Percentiles rank a stretch among this genome's conserved stretches.
Evolutionary conservation across 805 yeast genomes (phyloP).

Genomic region (Metschnikowia noctiluminum): DNA sequence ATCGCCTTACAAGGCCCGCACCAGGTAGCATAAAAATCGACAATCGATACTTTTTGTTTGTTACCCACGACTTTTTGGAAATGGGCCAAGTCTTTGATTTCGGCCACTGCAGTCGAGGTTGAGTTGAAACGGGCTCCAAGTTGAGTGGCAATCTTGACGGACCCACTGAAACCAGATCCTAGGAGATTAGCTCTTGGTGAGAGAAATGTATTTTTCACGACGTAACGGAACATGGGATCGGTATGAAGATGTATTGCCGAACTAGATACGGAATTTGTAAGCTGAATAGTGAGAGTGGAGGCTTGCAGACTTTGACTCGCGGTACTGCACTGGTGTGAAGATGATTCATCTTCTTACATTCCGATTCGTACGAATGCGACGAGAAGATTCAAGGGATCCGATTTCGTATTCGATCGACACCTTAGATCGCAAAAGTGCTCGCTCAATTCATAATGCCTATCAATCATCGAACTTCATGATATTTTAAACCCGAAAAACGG

Average conservation of each 20-base stretch:
- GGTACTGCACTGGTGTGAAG: slow-evolving; percentile 5
- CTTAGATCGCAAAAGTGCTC: no score
- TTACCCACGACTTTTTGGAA: slow-evolving; percentile 24
- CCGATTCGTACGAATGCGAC: background rate
- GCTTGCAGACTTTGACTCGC: background rate
- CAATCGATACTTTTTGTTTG: slow-evolving; percentile 43
- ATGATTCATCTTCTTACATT: background rate
- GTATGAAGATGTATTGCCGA: no score
- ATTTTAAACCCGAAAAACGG: no score
- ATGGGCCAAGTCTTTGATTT: slow-evolving; percentile 25
- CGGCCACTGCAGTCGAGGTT: slow-evolving; percentile 23
- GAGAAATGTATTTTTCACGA: background rate
- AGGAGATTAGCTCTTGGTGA: background rate
- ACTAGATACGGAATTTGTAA: background rate
- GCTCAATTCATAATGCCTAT: no score
- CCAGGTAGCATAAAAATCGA: slow-evolving; percentile 73
- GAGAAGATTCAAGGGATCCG: no score
- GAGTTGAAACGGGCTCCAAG: slow-evolving; percentile 13
- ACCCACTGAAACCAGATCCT: background rate
- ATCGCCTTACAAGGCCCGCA: slow-evolving; percentile 79
- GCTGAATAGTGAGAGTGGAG: background rate
- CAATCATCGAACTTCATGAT: no score
- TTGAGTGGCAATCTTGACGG: background rate
- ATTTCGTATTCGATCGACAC: no score
- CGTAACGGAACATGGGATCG: slow-evolving; percentile 10